Evolutionary conservation across 2,329 filamentous ascomycete genomes (phyloP).

Genomic region (Mycosphaerella sp.): DNA sequence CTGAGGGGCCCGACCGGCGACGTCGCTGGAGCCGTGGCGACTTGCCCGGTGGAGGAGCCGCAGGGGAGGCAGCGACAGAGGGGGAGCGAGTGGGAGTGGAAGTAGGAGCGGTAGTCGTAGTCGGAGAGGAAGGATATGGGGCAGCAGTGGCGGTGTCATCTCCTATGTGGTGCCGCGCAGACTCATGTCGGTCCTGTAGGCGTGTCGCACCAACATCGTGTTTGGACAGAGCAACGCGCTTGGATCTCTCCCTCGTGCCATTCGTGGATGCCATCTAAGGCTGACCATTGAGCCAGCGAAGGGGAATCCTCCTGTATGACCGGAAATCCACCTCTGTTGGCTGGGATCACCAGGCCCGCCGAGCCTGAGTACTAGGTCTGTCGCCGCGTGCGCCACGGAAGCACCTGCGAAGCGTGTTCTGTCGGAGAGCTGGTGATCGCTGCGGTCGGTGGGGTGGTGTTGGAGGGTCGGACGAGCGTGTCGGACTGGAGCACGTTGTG

Average conservation of each 20-base stretch:
- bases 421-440: too few species aligned
- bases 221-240: neutral
- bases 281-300: constrained; percentile 7
- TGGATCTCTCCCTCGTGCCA: constrained; percentile 6
- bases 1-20: constrained; percentile 6
- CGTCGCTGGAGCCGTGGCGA: constrained; percentile 1
- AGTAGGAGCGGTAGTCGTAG: neutral
- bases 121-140: neutral
- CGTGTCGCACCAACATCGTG: neutral
- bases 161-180: neutral
- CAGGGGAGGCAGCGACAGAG: too few species aligned
- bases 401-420: too few species aligned
- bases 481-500: too few species aligned
- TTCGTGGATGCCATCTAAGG: constrained; percentile 4
- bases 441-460: too few species aligned
- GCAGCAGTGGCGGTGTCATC: neutral
- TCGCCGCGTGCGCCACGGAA: too few species aligned
- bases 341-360: too few species aligned
- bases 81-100: neutral
- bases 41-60: neutral
- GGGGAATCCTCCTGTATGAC: constrained; percentile 1
- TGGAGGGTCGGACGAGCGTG: too few species aligned
- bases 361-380: too few species aligned
- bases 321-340: too few species aligned
- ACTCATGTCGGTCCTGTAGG: constrained; percentile 3